These are phyloP conservation scores for Schwanniomyces pseudopolymorphus DNA, from an alignment of 805 yeast species.

Conservation along the genomic window DNA sequence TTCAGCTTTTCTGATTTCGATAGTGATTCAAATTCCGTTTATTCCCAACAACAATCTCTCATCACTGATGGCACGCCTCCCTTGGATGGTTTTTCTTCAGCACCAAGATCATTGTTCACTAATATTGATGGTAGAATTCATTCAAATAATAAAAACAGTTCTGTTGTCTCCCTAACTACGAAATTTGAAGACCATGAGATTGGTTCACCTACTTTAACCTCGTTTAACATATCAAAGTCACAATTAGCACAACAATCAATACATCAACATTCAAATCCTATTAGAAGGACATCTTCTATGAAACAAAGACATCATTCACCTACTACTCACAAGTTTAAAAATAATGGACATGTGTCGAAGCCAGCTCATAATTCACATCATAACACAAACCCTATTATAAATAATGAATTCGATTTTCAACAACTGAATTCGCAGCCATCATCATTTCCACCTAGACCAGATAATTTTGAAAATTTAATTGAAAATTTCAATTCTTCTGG, in stretches of 20 bases:
- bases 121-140: not conserved
- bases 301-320: slow-evolving; percentile 8
- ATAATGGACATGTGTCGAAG: slow-evolving; percentile 19
- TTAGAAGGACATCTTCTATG: slow-evolving; percentile 10
- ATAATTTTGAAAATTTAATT: slow-evolving; percentile 1
- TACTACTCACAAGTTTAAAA: slow-evolving; percentile 14
- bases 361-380: slow-evolving; percentile 11
- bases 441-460: slow-evolving; percentile 6
- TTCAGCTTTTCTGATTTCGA: slow-evolving; percentile 18
- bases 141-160: slow-evolving; percentile 4
- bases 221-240: slow-evolving; percentile 4
- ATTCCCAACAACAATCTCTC: slow-evolving; percentile 3
- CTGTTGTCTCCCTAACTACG: slow-evolving; percentile 26
- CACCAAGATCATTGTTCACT: slow-evolving; percentile 3
- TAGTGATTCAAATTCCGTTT: slow-evolving; percentile 22
- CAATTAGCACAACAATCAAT: not conserved
- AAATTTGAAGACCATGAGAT: slow-evolving; percentile 28
- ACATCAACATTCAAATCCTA: slow-evolving; percentile 1
- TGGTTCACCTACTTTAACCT: slow-evolving; percentile 16
- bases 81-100: slow-evolving; percentile 3
- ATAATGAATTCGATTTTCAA: slow-evolving; percentile 8
- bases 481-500: slow-evolving; percentile 3
- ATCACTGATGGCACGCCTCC: slow-evolving; percentile 8
- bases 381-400: not conserved
- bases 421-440: slow-evolving; percentile 1